Evolutionary conservation across 441 rosid species (phyloP), one percentile per base, ranked within the genome.

Genomic region (Adansonia madagascariensis): DNA sequence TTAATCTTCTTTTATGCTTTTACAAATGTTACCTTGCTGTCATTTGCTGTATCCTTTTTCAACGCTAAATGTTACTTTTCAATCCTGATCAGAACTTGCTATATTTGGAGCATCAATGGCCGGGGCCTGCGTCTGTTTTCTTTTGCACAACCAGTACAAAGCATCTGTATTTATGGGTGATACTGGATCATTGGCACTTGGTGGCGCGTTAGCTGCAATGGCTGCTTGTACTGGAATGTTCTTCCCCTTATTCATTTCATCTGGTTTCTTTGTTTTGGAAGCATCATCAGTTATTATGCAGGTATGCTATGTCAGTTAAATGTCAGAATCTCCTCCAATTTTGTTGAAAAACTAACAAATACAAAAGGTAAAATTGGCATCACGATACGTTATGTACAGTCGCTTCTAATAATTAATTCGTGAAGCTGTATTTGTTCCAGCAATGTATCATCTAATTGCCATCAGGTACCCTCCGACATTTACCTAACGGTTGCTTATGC

Each of bases 191-290:
- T 81, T 90, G 85, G 99, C 95, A 80, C 84, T 93, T 14, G 99
- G 97, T 79, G 98, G 94, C 66, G 99, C 93, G 43, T 86, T 95
- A 78, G 97, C 98, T 80, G 88, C 99, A 75, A 92, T 95, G 99
- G 98, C 99, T 82, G 91, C 97, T 74, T 89, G 92, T 80, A 89
- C 93, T 3, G 97, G 99, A 86, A 93, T 95, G 98, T 93, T 93
- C 83, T 84, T 95, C 35, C 98, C 98, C 10, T 86, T 95, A 68
- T 81, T 90, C 81, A 87, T 92, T 80, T 86, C 98, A 1, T 93
- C 95, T 17, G 97, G 97, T 66, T 85, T 95, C 75, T 89, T 91
- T 53, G 61, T 92, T 75, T 71, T 90, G 77, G 98, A 95, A 86
- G 87, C 85, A 55, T 81, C 86, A 53, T 88, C 92, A 22, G 87